These are phyloP conservation scores for Pythium phragmitis DNA, from an alignment of 352 stramenopile species.

Conservation along the genomic window DNA sequence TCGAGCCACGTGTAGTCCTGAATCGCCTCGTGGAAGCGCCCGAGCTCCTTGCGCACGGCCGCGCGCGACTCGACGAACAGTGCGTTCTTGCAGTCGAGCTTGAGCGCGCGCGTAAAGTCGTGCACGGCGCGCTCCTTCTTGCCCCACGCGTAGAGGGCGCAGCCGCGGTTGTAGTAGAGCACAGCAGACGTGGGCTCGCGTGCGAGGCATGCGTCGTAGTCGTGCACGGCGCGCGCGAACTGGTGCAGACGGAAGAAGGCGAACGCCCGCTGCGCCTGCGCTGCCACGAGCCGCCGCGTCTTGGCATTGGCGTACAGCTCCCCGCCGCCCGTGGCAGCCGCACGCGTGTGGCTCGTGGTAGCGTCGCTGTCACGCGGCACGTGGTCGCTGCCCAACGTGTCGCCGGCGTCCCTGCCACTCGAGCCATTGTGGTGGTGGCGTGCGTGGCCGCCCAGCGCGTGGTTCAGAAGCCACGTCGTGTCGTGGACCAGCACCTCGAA, in stretches of 20 bases:
- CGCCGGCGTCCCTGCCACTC: too few species aligned
- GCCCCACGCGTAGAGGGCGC: constrained; percentile 49
- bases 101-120: constrained; percentile 62
- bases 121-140: constrained; percentile 44
- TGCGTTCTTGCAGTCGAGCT: constrained; percentile 63
- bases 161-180: constrained; percentile 64
- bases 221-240: constrained; percentile 43
- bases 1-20: constrained; percentile 70
- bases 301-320: constrained; percentile 23
- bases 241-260: constrained; percentile 51
- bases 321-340: neutral
- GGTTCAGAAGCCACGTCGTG: constrained; percentile 35
- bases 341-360: neutral
- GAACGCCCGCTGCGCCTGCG: constrained; percentile 55
- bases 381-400: too few species aligned
- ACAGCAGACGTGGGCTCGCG: constrained; percentile 40
- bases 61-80: constrained; percentile 66
- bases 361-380: neutral
- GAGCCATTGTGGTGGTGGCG: neutral
- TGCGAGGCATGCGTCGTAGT: constrained; percentile 52
- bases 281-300: constrained; percentile 37
- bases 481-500: constrained; percentile 31
- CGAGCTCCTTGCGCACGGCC: constrained; percentile 55
- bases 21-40: constrained; percentile 66
- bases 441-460: constrained; percentile 22